Evolutionary conservation across 2,329 filamentous ascomycete species (phyloP).

Genomic region (Zymoseptoria passerinii): DNA sequence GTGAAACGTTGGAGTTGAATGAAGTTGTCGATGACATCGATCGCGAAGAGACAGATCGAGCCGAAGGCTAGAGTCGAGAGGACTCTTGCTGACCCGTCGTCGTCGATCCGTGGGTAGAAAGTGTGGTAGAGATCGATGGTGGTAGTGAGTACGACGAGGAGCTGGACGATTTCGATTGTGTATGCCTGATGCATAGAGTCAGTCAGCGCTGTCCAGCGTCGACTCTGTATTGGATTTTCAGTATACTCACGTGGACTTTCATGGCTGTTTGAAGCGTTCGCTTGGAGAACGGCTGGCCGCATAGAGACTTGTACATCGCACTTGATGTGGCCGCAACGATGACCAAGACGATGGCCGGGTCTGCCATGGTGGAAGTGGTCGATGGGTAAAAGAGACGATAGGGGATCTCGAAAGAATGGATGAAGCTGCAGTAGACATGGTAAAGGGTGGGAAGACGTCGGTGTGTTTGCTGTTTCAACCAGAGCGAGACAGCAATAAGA

Average conservation of each 20-base stretch:
- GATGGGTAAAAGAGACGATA: not conserved
- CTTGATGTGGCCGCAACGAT: constrained; percentile 3
- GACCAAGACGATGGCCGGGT: not conserved
- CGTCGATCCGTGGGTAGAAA: not conserved
- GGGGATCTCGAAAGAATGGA: not conserved
- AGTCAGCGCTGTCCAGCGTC: not conserved
- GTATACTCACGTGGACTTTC: not conserved
- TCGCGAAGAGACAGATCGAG: not conserved
- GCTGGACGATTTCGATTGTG: constrained; percentile 8
- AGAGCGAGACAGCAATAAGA: not conserved
- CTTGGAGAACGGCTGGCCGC: not conserved
- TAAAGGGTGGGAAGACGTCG: not conserved
- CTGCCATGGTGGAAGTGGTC: not conserved
- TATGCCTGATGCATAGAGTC: constrained; percentile 1
- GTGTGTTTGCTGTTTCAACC: not conserved
- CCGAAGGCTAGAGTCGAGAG: not conserved
- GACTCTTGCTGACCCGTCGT: not conserved
- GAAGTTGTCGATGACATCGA: constrained; percentile 10
- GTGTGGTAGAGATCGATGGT: not conserved
- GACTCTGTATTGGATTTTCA: not conserved
- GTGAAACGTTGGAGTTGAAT: constrained; percentile 5
- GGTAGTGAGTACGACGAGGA: not conserved
- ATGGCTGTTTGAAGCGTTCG: not conserved
- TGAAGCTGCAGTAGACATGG: not conserved
- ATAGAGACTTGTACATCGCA: constrained; percentile 3